phyloP scores from a whole-genome alignment of 805 yeast genomes.

The Wickerhamomyces bovis region DNA sequence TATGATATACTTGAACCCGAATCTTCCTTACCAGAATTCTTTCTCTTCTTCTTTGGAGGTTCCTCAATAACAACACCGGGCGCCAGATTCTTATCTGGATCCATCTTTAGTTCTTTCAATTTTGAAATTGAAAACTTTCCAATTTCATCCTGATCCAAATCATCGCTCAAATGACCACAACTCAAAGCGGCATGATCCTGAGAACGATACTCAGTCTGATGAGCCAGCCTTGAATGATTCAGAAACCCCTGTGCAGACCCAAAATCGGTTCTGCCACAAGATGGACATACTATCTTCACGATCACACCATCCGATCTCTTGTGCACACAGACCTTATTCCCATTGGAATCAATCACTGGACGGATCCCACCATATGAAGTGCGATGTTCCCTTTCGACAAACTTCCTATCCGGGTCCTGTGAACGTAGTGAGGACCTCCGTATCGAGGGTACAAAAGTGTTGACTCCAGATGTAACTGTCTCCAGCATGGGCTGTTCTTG shows the following conservation, averaged over 20 bases:
- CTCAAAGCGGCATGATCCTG: conserved; percentile 70
- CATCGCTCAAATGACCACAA: conserved; percentile 53
- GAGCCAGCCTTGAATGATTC: conserved; percentile 72
- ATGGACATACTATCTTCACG: conserved; percentile 62
- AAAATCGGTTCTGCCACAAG: conserved; percentile 63
- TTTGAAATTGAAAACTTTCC: conserved; percentile 35
- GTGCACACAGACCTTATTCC: conserved; percentile 45
- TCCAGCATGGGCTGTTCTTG: not conserved
- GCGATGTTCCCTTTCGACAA: conserved; percentile 14
- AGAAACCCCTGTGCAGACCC: conserved; percentile 77
- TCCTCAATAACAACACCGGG: conserved; percentile 18
- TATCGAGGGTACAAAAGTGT: conserved; percentile 5
- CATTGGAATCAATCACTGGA: conserved; percentile 39
- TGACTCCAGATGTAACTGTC: not conserved
- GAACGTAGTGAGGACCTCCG: conserved; percentile 3
- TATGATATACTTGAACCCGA: conserved; percentile 1
- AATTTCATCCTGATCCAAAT: conserved; percentile 51
- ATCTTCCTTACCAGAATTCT: not conserved
- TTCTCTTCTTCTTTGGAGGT: conserved; percentile 11
- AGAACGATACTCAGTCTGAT: conserved; percentile 59
- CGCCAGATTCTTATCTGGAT: conserved; percentile 36
- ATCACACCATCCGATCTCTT: conserved; percentile 65
- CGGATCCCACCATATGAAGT: conserved; percentile 39
- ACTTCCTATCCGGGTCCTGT: not conserved
- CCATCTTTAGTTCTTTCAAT: conserved; percentile 31